Evolutionary conservation across 202 grass and related monocot species (phyloP).

Genomic region (Digitaria exilis): DNA sequence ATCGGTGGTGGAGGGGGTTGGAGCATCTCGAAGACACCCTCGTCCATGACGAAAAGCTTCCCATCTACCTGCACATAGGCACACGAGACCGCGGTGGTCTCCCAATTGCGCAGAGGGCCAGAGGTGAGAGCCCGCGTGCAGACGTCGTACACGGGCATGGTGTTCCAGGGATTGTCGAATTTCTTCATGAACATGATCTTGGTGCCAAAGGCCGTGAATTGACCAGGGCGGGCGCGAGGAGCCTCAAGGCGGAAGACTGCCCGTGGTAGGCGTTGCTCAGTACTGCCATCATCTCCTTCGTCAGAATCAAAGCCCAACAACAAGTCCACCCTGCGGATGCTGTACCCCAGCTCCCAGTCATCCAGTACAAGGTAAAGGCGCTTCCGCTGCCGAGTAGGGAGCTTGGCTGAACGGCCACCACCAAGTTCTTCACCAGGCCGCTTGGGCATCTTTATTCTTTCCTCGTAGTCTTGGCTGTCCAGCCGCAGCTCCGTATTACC

Average conservation of each 20-base stretch:
- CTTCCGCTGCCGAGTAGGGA: neutral
- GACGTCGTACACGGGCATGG: neutral
- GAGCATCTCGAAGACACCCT: neutral
- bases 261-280: neutral
- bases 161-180: neutral
- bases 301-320: neutral
- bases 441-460: neutral
- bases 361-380: conserved; percentile 11
- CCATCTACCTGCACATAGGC: neutral
- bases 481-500: neutral
- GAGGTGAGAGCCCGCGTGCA: neutral
- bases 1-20: neutral
- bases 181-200: neutral
- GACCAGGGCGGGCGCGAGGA: neutral
- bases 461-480: neutral
- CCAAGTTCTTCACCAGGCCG: neutral
- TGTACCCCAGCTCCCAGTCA: neutral
- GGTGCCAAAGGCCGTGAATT: neutral
- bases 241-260: neutral
- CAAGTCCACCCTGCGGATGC: neutral
- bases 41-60: neutral
- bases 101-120: neutral
- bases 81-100: accelerated
- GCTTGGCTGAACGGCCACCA: neutral
- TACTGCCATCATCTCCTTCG: neutral